Percentiles rank a stretch among this genome's conserved stretches.
These are phyloP conservation scores for Berkeleyomyces rouxiae DNA, from an alignment of 2,329 filamentous ascomycete genomes.

Conservation along the genomic window DNA sequence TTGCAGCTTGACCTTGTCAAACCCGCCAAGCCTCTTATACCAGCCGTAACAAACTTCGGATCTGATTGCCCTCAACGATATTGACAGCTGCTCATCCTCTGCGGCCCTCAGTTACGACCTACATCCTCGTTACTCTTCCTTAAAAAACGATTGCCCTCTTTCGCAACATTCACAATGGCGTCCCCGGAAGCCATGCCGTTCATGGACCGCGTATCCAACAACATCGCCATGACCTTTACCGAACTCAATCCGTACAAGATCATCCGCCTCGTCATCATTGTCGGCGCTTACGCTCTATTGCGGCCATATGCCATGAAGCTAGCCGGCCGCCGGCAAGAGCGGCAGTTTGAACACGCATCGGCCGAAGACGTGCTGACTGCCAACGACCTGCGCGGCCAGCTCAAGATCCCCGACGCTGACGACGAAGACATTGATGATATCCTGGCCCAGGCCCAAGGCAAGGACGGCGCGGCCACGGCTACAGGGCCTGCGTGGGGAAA, in stretches of 20 bases:
- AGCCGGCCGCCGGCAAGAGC: constrained; percentile 45
- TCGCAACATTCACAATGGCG: constrained; percentile 3
- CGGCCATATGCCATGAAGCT: constrained; percentile 59
- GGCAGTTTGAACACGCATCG: constrained; percentile 44
- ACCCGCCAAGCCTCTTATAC: background rate
- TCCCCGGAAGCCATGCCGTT: constrained; percentile 4
- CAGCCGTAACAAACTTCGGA: background rate
- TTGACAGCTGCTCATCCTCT: too few species aligned
- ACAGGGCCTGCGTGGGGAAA: constrained; percentile 14
- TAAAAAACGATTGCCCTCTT: background rate
- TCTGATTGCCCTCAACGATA: background rate
- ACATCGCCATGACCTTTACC: constrained; percentile 32
- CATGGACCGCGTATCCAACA: constrained; percentile 22
- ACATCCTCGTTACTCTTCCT: background rate
- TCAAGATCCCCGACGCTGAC: constrained; percentile 36
- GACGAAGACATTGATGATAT: constrained; percentile 23
- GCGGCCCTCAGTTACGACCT: background rate
- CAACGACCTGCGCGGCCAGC: constrained; percentile 44
- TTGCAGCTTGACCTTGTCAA: background rate
- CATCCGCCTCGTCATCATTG: constrained; percentile 54
- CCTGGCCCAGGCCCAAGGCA: constrained; percentile 2
- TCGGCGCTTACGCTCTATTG: constrained; percentile 56
- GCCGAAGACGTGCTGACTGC: constrained; percentile 42
- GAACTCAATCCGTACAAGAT: constrained; percentile 36
- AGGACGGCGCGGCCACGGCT: background rate